Evolutionary conservation across 2,329 filamentous ascomycete genomes (phyloP).

Genomic region (Neonectria hederae): DNA sequence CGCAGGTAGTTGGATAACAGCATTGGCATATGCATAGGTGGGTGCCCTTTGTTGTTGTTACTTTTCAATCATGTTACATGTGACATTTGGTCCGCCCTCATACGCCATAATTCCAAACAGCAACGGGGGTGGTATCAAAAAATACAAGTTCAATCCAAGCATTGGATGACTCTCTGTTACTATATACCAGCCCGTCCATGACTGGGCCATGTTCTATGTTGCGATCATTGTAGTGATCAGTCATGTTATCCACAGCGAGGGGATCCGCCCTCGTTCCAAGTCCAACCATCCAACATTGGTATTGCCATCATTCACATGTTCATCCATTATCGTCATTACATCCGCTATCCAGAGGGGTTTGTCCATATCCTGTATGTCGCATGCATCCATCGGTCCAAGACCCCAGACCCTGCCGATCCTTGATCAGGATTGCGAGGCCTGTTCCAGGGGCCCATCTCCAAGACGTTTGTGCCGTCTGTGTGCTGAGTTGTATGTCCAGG

Average conservation of each 20-base stretch:
- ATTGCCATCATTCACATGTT: conserved; percentile 31
- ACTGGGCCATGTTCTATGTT: conserved; percentile 7
- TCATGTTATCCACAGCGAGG: neutral
- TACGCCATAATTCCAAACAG: neutral
- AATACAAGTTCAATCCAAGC: conserved; percentile 2
- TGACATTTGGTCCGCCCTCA: neutral
- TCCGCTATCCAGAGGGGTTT: conserved; percentile 23
- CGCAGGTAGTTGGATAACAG: neutral
- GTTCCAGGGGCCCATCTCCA: neutral
- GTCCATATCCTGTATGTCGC: conserved; percentile 29
- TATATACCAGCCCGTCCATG: conserved; percentile 2
- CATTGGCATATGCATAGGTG: neutral
- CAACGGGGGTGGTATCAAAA: neutral
- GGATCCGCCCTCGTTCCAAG: conserved; percentile 4
- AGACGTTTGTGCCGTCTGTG: neutral
- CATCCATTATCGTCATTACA: conserved; percentile 37
- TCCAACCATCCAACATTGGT: conserved; percentile 12
- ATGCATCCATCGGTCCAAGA: conserved; percentile 17
- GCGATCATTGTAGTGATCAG: conserved; percentile 1
- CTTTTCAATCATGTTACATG: neutral
- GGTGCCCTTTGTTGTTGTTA: neutral
- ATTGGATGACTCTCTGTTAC: neutral
- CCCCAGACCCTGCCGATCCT: neutral
- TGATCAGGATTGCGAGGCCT: neutral
- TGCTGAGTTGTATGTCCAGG: conserved; percentile 3